A percentile compares a stretch with the other conserved stretches of the same genome.
These are phyloP conservation scores for Saccharomyces hybrid DNA, from an alignment of 1,139 yeast genomes.

Conservation along the genomic window DNA sequence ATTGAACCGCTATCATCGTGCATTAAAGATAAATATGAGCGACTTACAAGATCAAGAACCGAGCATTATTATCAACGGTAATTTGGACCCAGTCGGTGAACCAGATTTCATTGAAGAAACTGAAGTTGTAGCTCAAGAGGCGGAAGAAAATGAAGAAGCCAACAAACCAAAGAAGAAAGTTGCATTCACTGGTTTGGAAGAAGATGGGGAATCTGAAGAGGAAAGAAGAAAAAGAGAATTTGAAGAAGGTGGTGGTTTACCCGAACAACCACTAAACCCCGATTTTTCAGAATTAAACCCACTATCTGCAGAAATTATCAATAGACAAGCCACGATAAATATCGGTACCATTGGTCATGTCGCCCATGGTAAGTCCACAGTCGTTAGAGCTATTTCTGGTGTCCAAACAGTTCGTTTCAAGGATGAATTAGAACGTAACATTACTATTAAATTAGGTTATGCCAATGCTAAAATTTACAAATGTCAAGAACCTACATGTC, in stretches of 20 bases:
- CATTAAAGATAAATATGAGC: conserved; percentile 32
- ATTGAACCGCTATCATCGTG: not conserved
- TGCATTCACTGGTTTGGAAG: conserved; percentile 68
- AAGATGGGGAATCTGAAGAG: conserved; percentile 43
- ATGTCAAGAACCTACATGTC: conserved; percentile 80
- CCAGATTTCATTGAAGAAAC: conserved; percentile 32
- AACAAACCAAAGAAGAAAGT: conserved; percentile 63
- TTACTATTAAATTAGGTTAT: conserved; percentile 95
- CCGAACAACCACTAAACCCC: conserved; percentile 88
- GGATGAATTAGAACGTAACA: conserved; percentile 97
- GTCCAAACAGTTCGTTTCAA: conserved; percentile 98
- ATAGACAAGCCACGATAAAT: conserved; percentile 97
- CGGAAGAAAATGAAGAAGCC: conserved; percentile 31
- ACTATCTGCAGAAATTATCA: conserved; percentile 89
- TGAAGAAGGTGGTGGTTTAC: conserved; percentile 97
- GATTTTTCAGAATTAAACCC: conserved; percentile 76
- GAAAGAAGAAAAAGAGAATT: conserved; percentile 78
- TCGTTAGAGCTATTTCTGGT: conserved; percentile 97
- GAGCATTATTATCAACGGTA: conserved; percentile 76
- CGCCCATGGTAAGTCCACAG: conserved; percentile 98
- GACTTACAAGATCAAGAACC: conserved; percentile 84
- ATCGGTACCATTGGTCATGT: conserved; percentile 99
- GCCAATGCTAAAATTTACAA: conserved; percentile 98
- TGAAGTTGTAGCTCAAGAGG: conserved; percentile 24
- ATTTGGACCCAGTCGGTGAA: conserved; percentile 41